Percentiles rank a stretch among this genome's conserved stretches.
These are phyloP conservation scores for Lodderomyces parapsilosis DNA, from an alignment of 1,139 yeast genomes.

Conservation along the genomic window DNA sequence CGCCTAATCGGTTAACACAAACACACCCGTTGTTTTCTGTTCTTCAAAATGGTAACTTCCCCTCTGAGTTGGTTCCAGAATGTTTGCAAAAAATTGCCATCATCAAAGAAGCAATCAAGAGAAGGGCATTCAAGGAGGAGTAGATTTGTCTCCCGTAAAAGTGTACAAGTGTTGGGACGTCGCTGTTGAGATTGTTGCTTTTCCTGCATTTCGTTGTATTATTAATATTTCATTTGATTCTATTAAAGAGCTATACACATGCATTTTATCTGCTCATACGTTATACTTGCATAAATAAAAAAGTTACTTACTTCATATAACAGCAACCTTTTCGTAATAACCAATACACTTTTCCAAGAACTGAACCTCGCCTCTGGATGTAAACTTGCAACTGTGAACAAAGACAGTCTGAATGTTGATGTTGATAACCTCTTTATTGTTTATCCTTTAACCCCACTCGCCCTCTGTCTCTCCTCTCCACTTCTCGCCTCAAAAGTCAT, in stretches of 20 bases:
- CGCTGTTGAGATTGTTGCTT: not conserved
- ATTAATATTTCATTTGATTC: slow-evolving; percentile 1
- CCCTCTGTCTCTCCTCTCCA: not conserved
- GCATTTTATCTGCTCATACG: slow-evolving; percentile 1
- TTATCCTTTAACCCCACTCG: no score
- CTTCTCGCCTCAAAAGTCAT: slow-evolving; percentile 8
- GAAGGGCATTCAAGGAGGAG: slow-evolving; percentile 37
- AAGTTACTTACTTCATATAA: slow-evolving; percentile 1
- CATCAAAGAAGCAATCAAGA: slow-evolving; percentile 42
- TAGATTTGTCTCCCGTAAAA: slow-evolving; percentile 1
- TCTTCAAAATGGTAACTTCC: slow-evolving; percentile 62
- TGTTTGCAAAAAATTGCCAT: slow-evolving; percentile 42
- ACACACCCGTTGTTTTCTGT: slow-evolving; percentile 65
- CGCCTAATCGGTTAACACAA: slow-evolving; percentile 72
- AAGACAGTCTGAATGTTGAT: no score
- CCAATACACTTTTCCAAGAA: not conserved
- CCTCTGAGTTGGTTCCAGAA: slow-evolving; percentile 51
- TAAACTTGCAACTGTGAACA: no score
- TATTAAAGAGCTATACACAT: slow-evolving; percentile 1
- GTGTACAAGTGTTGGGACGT: no score
- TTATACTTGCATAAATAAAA: slow-evolving; percentile 1
- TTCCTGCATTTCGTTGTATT: slow-evolving; percentile 1
- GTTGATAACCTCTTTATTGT: no score
- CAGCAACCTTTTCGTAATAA: slow-evolving; percentile 1
- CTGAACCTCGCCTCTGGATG: not conserved